Percentiles rank a stretch among this genome's conserved stretches.
Evolutionary conservation across 83 land plant genomes (phyloP).

Genomic region (Picea abies): DNA sequence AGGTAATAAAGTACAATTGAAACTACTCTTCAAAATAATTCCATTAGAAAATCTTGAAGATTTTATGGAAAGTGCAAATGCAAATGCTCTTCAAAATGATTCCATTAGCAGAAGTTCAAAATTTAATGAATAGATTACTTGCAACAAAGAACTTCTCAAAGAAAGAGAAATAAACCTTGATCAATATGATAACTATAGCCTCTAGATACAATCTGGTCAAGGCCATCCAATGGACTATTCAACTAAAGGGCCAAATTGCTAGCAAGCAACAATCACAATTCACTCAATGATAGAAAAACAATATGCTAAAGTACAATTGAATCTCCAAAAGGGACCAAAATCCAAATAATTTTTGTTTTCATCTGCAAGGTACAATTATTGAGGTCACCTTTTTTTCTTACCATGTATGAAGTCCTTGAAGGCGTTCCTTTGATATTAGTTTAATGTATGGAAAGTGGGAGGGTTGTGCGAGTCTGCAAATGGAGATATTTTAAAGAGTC

Average conservation of each 20-base stretch:
- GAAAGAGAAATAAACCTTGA: neutral
- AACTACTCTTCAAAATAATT: neutral
- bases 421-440: neutral
- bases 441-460: neutral
- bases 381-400: neutral
- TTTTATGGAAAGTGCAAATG: neutral
- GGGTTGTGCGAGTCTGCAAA: neutral
- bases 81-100: neutral
- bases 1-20: neutral
- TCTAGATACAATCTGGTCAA: neutral
- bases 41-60: neutral
- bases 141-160: neutral
- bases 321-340: too few species aligned
- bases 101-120: neutral
- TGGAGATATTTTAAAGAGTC: neutral
- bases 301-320: neutral
- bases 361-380: neutral
- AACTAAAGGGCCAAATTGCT: neutral
- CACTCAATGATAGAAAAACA: neutral
- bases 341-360: neutral
- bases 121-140: neutral
- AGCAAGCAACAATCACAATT: too few species aligned
- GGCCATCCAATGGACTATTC: neutral
- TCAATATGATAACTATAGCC: neutral
- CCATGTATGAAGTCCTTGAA: neutral